phyloP scores from a whole-genome alignment of 345 rosid species.

The Sapria himalayana region DNA sequence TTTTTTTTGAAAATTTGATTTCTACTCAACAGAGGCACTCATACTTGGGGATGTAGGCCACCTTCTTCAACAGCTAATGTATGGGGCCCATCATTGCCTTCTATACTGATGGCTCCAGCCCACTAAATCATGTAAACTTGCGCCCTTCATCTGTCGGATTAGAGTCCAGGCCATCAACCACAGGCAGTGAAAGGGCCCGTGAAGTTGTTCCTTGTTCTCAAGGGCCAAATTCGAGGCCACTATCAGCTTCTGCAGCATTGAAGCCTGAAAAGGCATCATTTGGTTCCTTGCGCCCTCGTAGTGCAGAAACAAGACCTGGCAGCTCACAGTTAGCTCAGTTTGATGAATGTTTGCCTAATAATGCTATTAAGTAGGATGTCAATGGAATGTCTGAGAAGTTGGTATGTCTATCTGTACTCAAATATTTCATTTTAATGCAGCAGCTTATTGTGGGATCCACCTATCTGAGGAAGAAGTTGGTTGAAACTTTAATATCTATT shows the following conservation, averaged over 20 bases:
- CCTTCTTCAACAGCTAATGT: conserved; percentile 58
- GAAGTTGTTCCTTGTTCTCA: conserved; percentile 41
- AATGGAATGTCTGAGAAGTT: conserved; percentile 30
- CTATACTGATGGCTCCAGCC: conserved; percentile 52
- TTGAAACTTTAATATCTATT: too few species aligned
- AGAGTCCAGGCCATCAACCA: conserved; percentile 85
- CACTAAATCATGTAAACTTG: conserved; percentile 61
- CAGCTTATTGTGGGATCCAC: too few species aligned
- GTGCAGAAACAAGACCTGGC: conserved; percentile 98
- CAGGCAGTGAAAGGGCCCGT: conserved; percentile 58
- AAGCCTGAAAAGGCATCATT: conserved; percentile 50
- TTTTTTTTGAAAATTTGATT: conserved; percentile 2
- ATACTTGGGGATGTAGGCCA: conserved; percentile 86
- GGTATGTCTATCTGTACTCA: too few species aligned
- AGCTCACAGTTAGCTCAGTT: conserved; percentile 93
- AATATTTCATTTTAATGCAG: too few species aligned
- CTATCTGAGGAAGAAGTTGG: too few species aligned
- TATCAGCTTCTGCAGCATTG: conserved; percentile 79
- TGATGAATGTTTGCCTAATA: conserved; percentile 60
- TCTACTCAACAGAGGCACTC: conserved; percentile 44
- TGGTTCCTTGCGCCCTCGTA: conserved; percentile 61
- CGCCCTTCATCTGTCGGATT: conserved; percentile 94
- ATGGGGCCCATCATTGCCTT: conserved; percentile 83
- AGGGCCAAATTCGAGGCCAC: conserved; percentile 80
- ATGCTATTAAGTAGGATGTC: conserved; percentile 37